These are phyloP conservation scores for Linderina pennispora DNA, from an alignment of 192 early-diverging fungal species.

Conservation along the genomic window DNA sequence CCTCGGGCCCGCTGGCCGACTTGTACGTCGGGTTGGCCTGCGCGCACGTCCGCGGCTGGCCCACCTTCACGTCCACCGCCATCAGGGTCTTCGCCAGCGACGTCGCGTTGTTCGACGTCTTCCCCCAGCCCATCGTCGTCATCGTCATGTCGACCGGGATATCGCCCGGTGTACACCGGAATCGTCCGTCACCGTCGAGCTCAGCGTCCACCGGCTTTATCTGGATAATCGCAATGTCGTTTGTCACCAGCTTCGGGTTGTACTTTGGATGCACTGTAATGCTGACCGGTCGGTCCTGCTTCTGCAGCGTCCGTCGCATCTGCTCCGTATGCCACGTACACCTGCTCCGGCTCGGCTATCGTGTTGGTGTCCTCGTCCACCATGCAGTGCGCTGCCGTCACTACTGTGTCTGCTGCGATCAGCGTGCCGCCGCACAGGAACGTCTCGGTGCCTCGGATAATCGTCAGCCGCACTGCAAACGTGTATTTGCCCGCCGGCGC, in stretches of 20 bases:
- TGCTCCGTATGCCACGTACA: slow-evolving; percentile 36
- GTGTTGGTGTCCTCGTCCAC: slow-evolving; percentile 15
- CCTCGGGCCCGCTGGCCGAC: slow-evolving; percentile 21
- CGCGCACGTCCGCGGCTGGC: slow-evolving; percentile 11
- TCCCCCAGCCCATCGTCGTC: slow-evolving; percentile 44
- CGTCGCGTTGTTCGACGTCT: slow-evolving; percentile 13
- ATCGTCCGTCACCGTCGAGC: neutral
- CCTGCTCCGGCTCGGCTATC: slow-evolving; percentile 4
- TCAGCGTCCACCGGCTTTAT: slow-evolving; percentile 5
- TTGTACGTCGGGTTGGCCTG: slow-evolving; percentile 10
- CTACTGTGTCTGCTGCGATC: slow-evolving; percentile 18
- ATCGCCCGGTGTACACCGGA: slow-evolving; percentile 15
- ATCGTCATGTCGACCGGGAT: slow-evolving; percentile 17
- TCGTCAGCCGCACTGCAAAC: slow-evolving; percentile 35
- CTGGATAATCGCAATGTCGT: slow-evolving; percentile 40
- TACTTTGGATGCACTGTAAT: slow-evolving; percentile 24
- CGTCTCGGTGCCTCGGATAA: slow-evolving; percentile 7
- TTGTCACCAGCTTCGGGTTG: slow-evolving; percentile 13
- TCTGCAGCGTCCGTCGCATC: slow-evolving; percentile 7
- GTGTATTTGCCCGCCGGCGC: slow-evolving; percentile 11
- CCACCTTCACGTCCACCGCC: slow-evolving; percentile 22
- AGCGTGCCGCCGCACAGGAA: slow-evolving; percentile 38
- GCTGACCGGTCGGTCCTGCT: slow-evolving; percentile 12
- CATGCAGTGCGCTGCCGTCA: slow-evolving; percentile 41
- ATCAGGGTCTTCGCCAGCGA: slow-evolving; percentile 15